phyloP scores from a whole-genome alignment of 768 basidiomycete species.

The Lactarius hatsudake region DNA sequence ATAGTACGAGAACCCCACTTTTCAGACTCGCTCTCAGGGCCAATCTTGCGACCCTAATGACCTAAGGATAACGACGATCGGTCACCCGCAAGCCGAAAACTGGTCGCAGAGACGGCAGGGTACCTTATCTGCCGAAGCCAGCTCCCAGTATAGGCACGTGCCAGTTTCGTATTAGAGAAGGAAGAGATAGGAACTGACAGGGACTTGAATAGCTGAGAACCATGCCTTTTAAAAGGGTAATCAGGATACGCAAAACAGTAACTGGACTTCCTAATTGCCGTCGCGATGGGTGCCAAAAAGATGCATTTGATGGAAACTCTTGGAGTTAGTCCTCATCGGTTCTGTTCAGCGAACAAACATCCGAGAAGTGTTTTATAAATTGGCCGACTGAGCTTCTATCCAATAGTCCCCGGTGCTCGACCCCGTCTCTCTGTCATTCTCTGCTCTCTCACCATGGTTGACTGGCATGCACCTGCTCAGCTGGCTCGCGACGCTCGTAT shows the following conservation, averaged over 20 bases:
- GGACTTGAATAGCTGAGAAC: constrained; percentile 18
- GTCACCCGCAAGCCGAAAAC: neutral
- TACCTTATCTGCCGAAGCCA: constrained; percentile 17
- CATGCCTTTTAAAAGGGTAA: neutral
- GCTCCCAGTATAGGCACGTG: constrained; percentile 3
- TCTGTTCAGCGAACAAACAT: neutral
- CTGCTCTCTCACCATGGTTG: constrained; percentile 31
- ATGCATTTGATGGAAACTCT: constrained; percentile 4
- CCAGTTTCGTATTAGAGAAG: constrained; percentile 3
- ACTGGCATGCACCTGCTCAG: constrained; percentile 42
- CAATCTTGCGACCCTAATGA: neutral
- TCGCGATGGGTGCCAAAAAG: neutral
- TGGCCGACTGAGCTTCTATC: neutral
- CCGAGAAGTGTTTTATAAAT: constrained; percentile 12
- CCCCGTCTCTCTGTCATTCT: constrained; percentile 4
- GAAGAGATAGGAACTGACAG: constrained; percentile 9
- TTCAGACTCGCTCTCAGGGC: neutral
- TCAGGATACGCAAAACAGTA: neutral
- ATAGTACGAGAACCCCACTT: neutral
- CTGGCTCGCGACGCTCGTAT: constrained; percentile 38
- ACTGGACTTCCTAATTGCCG: constrained; percentile 19
- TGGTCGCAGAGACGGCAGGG: neutral
- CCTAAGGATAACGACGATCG: neutral
- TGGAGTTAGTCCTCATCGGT: neutral
- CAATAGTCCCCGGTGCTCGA: constrained; percentile 11